Evolutionary conservation across 164 flowering plant species (phyloP).

Genomic region (Kalanchoe fedtschenkoi): DNA sequence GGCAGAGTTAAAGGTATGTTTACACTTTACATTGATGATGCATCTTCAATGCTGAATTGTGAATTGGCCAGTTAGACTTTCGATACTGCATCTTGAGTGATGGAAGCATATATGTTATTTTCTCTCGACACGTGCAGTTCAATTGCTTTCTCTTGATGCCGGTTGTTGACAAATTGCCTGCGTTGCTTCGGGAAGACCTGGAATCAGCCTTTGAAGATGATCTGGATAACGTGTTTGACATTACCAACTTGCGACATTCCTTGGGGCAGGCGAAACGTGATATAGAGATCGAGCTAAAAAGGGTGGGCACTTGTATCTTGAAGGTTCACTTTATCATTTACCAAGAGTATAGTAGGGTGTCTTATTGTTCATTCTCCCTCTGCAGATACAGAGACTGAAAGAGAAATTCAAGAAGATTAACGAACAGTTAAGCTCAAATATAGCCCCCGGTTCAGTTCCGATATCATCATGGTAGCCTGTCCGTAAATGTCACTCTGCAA

Average conservation of each 20-base stretch:
- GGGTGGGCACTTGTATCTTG: slow-evolving; percentile 33
- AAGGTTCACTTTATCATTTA: not conserved
- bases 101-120: not conserved
- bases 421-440: slow-evolving; percentile 33
- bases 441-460: not conserved
- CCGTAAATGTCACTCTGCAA: not conserved
- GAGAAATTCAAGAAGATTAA: slow-evolving; percentile 73
- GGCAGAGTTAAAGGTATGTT: slow-evolving; percentile 67
- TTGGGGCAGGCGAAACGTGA: slow-evolving; percentile 57
- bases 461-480: not conserved
- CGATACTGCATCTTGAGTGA: no score
- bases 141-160: slow-evolving; percentile 98
- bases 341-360: not conserved
- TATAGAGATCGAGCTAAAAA: slow-evolving; percentile 70
- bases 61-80: not conserved
- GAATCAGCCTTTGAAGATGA: slow-evolving; percentile 76
- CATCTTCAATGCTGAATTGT: not conserved
- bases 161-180: slow-evolving; percentile 90
- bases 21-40: not conserved
- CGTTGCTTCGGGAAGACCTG: slow-evolving; percentile 68
- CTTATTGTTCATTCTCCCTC: not conserved
- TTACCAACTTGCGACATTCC: slow-evolving; percentile 56
- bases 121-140: slow-evolving; percentile 45
- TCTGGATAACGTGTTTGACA: slow-evolving; percentile 67
- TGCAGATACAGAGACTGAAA: slow-evolving; percentile 78